Conservation (phyloP, 148 eudicot genomes). For the Cornus controversa region DNA sequence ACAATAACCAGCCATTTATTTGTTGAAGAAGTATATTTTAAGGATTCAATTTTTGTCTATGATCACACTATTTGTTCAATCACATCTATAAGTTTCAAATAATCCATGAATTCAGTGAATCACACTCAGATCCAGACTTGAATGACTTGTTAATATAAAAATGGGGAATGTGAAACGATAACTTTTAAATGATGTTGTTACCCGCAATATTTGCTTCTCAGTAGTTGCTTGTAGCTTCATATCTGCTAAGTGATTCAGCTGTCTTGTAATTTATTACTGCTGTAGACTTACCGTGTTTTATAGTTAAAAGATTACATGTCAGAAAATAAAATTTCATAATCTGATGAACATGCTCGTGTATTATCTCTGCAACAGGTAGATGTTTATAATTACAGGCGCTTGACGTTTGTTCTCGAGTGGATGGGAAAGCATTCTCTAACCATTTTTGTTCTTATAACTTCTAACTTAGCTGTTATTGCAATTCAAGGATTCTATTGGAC, state of each 20-base stretch:
- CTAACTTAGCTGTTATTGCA: slow-evolving; percentile 61
- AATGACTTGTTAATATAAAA: background rate
- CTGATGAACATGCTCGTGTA: background rate
- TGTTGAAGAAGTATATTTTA: background rate
- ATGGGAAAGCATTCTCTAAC: slow-evolving; percentile 74
- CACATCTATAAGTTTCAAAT: background rate
- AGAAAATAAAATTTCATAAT: too few species aligned
- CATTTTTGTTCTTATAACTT: slow-evolving; percentile 62
- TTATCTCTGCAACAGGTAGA: slow-evolving; percentile 54
- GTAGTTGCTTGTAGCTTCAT: background rate
- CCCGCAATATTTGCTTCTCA: background rate
- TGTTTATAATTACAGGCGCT: slow-evolving; percentile 51
- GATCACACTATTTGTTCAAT: background rate
- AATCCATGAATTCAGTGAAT: background rate
- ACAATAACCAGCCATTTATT: background rate
- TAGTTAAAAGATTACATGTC: too few species aligned
- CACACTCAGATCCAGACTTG: background rate
- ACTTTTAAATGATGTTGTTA: too few species aligned
- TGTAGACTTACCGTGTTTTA: background rate
- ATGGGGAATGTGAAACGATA: background rate
- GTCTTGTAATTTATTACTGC: background rate
- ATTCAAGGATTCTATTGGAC: slow-evolving; percentile 81
- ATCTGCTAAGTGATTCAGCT: background rate
- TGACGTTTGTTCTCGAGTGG: slow-evolving; percentile 58
- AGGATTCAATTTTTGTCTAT: background rate